Evolutionary conservation across 768 basidiomycete genomes (phyloP).

Genomic region (Pleurotus cornucopiae): DNA sequence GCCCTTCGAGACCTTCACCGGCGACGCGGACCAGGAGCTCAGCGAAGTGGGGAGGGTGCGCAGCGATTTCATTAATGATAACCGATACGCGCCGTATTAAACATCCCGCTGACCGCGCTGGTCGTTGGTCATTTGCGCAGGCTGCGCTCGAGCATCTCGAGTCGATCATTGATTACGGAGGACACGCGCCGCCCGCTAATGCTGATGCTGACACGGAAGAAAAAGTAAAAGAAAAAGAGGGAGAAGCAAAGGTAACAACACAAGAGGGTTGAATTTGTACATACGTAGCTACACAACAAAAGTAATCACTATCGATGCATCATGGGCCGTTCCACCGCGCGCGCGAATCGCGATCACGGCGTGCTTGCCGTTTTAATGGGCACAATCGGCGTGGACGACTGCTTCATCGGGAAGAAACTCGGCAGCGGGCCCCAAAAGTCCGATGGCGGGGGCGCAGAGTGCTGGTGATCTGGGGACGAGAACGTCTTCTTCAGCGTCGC

Average conservation of each 20-base stretch:
- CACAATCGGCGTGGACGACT: constrained; percentile 17
- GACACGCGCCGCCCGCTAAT: constrained; percentile 13
- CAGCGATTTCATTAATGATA: constrained; percentile 78
- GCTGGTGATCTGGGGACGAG: constrained; percentile 14
- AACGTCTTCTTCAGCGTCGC: constrained; percentile 32
- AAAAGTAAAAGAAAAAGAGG: neutral
- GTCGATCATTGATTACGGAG: constrained; percentile 68
- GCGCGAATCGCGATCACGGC: no score
- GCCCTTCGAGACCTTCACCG: constrained; percentile 52
- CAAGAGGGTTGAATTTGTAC: neutral
- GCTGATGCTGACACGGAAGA: neutral
- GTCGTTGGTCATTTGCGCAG: constrained; percentile 32
- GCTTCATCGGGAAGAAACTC: constrained; percentile 28
- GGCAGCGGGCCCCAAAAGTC: constrained; percentile 68
- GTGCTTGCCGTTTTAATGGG: neutral
- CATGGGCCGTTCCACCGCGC: no score
- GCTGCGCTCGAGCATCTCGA: constrained; percentile 81
- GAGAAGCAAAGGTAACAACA: constrained; percentile 7
- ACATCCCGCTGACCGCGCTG: neutral
- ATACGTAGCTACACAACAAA: neutral
- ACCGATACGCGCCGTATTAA: constrained; percentile 80
- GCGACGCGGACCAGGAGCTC: constrained; percentile 66
- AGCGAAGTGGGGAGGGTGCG: constrained; percentile 91
- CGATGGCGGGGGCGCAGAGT: constrained; percentile 17
- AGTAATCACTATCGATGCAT: constrained; percentile 6